A percentile compares a stretch with the other conserved stretches of the same genome.
These are phyloP conservation scores for Quillaja saponaria DNA, from an alignment of 306 rosid species.

Conservation along the genomic window DNA sequence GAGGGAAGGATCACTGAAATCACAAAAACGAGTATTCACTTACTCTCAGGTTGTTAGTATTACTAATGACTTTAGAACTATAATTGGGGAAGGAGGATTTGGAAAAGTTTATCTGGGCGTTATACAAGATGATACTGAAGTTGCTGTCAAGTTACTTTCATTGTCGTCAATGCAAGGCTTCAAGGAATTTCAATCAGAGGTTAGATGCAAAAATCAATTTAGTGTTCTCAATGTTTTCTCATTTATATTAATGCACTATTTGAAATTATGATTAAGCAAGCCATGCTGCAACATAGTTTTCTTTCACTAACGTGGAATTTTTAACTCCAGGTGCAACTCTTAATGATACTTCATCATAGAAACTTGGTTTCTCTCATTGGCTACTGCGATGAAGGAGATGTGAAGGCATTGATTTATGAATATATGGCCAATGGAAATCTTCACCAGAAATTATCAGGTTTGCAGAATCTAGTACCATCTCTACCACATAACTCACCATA, in stretches of 20 bases:
- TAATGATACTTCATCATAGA: constrained; percentile 53
- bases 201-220: not conserved
- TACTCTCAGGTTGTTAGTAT: constrained; percentile 11
- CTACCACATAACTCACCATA: not conserved
- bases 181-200: constrained; percentile 34
- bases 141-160: constrained; percentile 33
- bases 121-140: constrained; percentile 25
- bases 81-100: not conserved
- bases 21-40: not conserved
- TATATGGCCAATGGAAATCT: constrained; percentile 38
- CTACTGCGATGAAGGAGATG: constrained; percentile 39
- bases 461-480: not conserved
- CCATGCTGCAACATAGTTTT: not conserved
- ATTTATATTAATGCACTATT: no score
- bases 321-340: constrained; percentile 41
- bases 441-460: constrained; percentile 39
- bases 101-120: constrained; percentile 43
- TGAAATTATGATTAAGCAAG: not conserved
- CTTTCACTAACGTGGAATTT: no score
- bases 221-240: no score
- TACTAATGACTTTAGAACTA: constrained; percentile 26
- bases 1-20: not conserved
- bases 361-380: constrained; percentile 18
- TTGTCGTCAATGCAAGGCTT: constrained; percentile 39
- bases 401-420: constrained; percentile 39